A percentile compares a stretch with the other conserved stretches of the same genome.
phyloP scores from a whole-genome alignment of 148 eudicot genomes.

The Agrostemma githago region DNA sequence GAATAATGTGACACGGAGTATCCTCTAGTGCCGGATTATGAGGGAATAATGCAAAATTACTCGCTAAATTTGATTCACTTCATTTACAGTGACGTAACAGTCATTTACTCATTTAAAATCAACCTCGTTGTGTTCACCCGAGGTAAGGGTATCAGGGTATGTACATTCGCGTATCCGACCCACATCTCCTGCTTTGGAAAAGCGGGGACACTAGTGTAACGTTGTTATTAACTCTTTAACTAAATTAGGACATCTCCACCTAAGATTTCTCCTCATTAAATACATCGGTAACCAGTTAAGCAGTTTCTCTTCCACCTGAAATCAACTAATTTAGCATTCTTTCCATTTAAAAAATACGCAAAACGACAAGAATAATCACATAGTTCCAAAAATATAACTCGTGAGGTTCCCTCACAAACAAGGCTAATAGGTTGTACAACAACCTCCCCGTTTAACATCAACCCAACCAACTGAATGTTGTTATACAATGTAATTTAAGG shows the following conservation, averaged over 20 bases:
- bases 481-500: neutral
- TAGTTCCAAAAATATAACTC: neutral
- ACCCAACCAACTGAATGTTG: neutral
- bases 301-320: neutral
- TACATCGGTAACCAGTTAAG: neutral
- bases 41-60: too few species aligned
- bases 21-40: too few species aligned
- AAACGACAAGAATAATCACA: neutral
- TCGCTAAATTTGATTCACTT: neutral
- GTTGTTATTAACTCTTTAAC: too few species aligned
- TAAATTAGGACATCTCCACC: neutral
- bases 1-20: too few species aligned
- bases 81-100: neutral
- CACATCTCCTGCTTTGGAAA: too few species aligned
- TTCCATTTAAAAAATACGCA: neutral
- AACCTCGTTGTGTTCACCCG: too few species aligned
- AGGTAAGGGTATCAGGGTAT: too few species aligned
- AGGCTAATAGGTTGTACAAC: neutral
- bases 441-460: neutral
- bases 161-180: too few species aligned
- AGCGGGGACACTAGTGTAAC: too few species aligned
- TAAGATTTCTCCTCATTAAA: slow-evolving; percentile 1
- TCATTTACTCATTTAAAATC: too few species aligned
- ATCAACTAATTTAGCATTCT: slow-evolving; percentile 1
- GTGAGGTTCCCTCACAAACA: slow-evolving; percentile 6